These are phyloP conservation scores for Dactylella cylindrospora DNA, from an alignment of 2,329 filamentous ascomycete genomes.

Conservation along the genomic window DNA sequence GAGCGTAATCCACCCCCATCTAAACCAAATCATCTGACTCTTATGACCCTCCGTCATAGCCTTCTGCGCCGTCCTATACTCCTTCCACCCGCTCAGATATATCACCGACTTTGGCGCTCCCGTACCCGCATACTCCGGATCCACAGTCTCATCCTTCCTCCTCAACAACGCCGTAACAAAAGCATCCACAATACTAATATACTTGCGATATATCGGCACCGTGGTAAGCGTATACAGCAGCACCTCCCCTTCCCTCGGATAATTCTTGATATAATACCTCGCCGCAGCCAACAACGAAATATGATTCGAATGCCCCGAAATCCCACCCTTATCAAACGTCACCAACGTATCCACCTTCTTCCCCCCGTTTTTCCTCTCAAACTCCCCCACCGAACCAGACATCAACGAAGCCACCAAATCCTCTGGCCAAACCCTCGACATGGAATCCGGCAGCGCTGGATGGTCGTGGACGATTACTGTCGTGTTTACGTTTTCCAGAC, in stretches of 20 bases:
- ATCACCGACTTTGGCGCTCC: constrained; percentile 55
- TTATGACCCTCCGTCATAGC: constrained; percentile 89
- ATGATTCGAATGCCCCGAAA: constrained; percentile 92
- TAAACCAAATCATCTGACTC: constrained; percentile 98
- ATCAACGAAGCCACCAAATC: constrained; percentile 61
- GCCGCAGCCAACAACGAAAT: constrained; percentile 84
- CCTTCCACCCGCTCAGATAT: constrained; percentile 67
- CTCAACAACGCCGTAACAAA: constrained; percentile 65
- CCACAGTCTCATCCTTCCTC: constrained; percentile 39
- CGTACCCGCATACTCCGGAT: constrained; percentile 20
- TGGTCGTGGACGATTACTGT: constrained; percentile 53
- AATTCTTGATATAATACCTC: constrained; percentile 64
- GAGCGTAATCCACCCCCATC: constrained; percentile 89
- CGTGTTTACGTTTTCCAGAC: constrained; percentile 72
- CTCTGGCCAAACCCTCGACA: constrained; percentile 75
- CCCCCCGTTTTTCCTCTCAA: not conserved
- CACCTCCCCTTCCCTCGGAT: constrained; percentile 5
- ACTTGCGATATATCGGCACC: constrained; percentile 76
- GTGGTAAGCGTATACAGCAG: constrained; percentile 79
- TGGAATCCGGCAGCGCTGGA: constrained; percentile 68
- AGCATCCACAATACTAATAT: constrained; percentile 72
- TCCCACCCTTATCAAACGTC: constrained; percentile 81
- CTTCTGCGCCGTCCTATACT: constrained; percentile 68
- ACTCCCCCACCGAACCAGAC: constrained; percentile 14
- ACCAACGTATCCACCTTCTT: constrained; percentile 74